Evolutionary conservation across 331 rosid genomes (phyloP).

Genomic region (Spiraea crenata): DNA sequence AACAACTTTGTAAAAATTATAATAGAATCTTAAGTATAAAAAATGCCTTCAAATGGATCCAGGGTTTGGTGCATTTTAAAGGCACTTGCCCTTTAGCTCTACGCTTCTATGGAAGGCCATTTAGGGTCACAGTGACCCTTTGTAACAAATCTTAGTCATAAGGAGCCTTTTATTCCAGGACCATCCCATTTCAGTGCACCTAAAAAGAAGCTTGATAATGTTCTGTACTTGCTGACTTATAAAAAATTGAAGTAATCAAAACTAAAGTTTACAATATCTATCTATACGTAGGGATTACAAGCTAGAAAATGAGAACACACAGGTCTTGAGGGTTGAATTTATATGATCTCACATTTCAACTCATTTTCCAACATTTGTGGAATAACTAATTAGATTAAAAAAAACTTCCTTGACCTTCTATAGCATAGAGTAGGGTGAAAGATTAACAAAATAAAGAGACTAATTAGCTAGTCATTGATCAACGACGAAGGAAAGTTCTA

Average conservation of each 20-base stretch:
- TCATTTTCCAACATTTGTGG: not conserved
- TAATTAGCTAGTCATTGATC: too few relatives aligned
- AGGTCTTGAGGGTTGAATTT: not conserved
- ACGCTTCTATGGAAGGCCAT: slow-evolving; percentile 20
- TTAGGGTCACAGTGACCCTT: not conserved
- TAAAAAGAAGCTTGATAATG: not conserved
- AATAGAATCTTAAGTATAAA: slow-evolving; percentile 25
- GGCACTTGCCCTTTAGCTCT: slow-evolving; percentile 9
- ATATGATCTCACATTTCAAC: not conserved
- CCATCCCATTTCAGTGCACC: not conserved
- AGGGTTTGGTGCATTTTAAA: slow-evolving; percentile 6
- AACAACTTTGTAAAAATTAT: slow-evolving; percentile 10
- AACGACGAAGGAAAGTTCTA: not conserved
- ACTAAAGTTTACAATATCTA: not conserved
- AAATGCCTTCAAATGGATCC: slow-evolving; percentile 22
- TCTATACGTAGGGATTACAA: too few relatives aligned
- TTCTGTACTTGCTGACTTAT: not conserved
- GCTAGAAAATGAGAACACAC: too few relatives aligned
- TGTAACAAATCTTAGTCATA: not conserved
- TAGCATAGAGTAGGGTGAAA: not conserved
- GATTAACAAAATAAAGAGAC: not conserved
- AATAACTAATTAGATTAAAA: not conserved
- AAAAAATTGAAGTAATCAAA: not conserved
- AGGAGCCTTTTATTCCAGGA: not conserved
- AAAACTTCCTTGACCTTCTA: not conserved